Conservation (phyloP, 1,139 yeast species). For the Meyerozyma elateridarum region DNA sequence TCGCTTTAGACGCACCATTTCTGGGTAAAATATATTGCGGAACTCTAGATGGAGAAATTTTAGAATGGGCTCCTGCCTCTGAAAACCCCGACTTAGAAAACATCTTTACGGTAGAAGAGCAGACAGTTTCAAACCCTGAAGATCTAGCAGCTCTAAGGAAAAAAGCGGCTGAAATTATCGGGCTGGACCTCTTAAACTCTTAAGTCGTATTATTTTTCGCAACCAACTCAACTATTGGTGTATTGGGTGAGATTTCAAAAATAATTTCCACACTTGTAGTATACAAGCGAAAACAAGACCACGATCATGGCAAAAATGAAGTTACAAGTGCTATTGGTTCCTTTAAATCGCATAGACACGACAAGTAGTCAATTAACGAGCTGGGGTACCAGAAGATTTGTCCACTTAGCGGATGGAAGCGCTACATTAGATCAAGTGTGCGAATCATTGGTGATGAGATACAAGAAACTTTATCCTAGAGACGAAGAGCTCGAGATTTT, state of each 20-base stretch:
- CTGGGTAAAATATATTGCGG: conserved; percentile 47
- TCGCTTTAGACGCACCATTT: conserved; percentile 45
- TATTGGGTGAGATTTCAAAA: background rate
- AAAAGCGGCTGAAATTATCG: conserved; percentile 10
- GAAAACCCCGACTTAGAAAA: conserved; percentile 14
- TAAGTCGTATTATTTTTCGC: conserved; percentile 1
- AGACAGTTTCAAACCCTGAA: background rate
- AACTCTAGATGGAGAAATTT: conserved; percentile 54
- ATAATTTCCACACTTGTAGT: background rate
- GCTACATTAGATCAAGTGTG: conserved; percentile 6
- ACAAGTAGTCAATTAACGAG: conserved; percentile 7
- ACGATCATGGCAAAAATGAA: conserved; percentile 25
- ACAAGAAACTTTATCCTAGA: conserved; percentile 58
- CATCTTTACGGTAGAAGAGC: conserved; percentile 7
- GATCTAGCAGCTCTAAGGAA: conserved; percentile 6
- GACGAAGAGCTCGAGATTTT: conserved; percentile 48
- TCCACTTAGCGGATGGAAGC: conserved; percentile 4
- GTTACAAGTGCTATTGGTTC: conserved; percentile 39
- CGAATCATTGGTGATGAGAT: conserved; percentile 24
- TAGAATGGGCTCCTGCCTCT: conserved; percentile 44
- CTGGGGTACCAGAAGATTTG: conserved; percentile 6
- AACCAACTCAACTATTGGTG: conserved; percentile 4
- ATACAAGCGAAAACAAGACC: too few species aligned
- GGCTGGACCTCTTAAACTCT: conserved; percentile 1
- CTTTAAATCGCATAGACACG: conserved; percentile 13